These are phyloP conservation scores for Capronia epimyces DNA, from an alignment of 2,329 filamentous ascomycete species.

Conservation along the genomic window DNA sequence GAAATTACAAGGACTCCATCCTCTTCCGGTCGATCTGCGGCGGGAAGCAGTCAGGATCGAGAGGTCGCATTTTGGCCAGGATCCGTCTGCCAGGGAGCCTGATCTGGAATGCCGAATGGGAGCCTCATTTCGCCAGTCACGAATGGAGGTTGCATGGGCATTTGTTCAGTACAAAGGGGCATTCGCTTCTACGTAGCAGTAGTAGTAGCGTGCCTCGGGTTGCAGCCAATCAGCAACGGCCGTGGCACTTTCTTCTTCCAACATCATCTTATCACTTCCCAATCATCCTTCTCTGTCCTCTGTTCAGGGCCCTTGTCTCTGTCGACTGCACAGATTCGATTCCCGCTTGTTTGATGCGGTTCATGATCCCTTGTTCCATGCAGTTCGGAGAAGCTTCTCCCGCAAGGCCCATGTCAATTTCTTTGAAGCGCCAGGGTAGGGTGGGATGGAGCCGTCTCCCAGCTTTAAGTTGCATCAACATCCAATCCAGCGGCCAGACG, in stretches of 20 bases:
- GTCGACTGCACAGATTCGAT: conserved; percentile 1
- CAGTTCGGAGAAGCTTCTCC: background rate
- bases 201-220: conserved; percentile 7
- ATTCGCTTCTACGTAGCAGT: conserved; percentile 7
- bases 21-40: background rate
- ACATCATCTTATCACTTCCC: conserved; percentile 18
- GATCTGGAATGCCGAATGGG: background rate
- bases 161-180: background rate
- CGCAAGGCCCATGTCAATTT: conserved; percentile 9
- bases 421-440: conserved; percentile 7
- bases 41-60: background rate
- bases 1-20: conserved; percentile 1
- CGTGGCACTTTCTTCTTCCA: conserved; percentile 13
- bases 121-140: conserved; percentile 1
- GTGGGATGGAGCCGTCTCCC: conserved; percentile 5
- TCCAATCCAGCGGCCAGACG: conserved; percentile 10
- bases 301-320: background rate
- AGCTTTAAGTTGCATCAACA: conserved; percentile 2
- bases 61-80: conserved; percentile 2
- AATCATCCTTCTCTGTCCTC: background rate
- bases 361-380: background rate
- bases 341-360: too few relatives aligned
- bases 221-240: conserved; percentile 10
- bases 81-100: background rate
- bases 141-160: background rate